Base-by-base conservation (phyloP, 2,329 filamentous ascomycete species). In the Proliferodiscus dingleyae region DNA sequence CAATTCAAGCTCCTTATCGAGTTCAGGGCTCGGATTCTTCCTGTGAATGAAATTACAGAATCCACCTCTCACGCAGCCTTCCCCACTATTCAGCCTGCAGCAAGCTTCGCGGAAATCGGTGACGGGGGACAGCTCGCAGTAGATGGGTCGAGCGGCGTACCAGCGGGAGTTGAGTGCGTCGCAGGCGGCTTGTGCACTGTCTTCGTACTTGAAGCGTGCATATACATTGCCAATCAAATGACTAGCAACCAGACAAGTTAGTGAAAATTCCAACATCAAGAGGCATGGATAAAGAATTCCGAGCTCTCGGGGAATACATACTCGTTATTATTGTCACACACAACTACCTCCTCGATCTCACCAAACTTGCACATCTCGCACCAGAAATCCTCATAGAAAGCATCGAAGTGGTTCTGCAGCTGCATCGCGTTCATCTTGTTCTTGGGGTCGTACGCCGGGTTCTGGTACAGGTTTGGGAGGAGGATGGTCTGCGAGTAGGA, bases 281-380 rank as follows among this genome's bases (percentile, higher is more conserved):
- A n/a, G n/a, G n/a, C n/a, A n/a, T n/a, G n/a, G n/a, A n/a, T n/a
- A n/a, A n/a, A n/a, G n/a, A n/a, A n/a, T n/a, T n/a, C n/a, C n/a
- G n/a, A n/a, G n/a, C n/a, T n/a, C n/a, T n/a, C n/a, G n/a, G n/a
- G n/a, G n/a, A n/a, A n/a, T n/a, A n/a, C n/a, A n/a, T n/a, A n/a
- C n/a, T 98, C 93, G 71, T 98, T 98, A 71, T 97, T 97, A 70
- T 98, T 98, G 73, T 98, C 93, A 71, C 93, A 98, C 2, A 98
- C 91, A 10, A 98, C 93, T 10, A 98, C 80, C 72, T 98, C 93
- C 71, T 98, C 93, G 28, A 97, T 77, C 71, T 97, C 89, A 58
- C 93, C 93, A 68, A 94, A 98, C 71, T 95, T 89, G 84, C 93
- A 97, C 75, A 98, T 88, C 79, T 98, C 93, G 73, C 91, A 97